Percentiles rank a stretch among this genome's conserved stretches.
These are phyloP conservation scores for Periconia macrospinosa DNA, from an alignment of 2,329 filamentous ascomycete genomes.

Conservation along the genomic window DNA sequence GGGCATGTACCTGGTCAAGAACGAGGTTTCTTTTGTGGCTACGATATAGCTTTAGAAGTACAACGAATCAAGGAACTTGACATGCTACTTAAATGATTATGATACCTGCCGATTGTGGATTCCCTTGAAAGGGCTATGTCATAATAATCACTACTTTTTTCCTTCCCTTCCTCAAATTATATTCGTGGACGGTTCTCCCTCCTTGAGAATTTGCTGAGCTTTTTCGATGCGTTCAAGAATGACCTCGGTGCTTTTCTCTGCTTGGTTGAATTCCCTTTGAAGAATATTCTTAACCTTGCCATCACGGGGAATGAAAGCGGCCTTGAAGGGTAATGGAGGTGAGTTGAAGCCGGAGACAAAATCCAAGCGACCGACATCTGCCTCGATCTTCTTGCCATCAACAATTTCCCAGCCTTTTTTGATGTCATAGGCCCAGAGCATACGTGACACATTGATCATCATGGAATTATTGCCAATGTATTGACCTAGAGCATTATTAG, in stretches of 20 bases:
- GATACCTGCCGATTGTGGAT: neutral
- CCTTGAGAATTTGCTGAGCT: neutral
- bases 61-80: neutral
- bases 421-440: neutral
- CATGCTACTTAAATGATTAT: neutral
- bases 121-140: neutral
- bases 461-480: neutral
- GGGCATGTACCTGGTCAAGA: neutral
- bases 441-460: neutral
- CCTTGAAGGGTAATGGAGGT: neutral
- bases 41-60: neutral
- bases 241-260: neutral
- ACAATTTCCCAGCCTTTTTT: neutral
- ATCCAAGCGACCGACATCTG: neutral
- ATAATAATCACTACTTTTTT: neutral
- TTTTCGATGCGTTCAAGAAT: neutral
- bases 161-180: neutral
- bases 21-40: no score
- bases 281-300: neutral
- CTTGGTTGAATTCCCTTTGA: neutral
- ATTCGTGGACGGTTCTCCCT: neutral
- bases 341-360: conserved; percentile 1
- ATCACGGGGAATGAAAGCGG: neutral
- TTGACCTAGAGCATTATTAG: neutral
- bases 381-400: neutral